A percentile compares a stretch with the other conserved stretches of the same genome.
These are phyloP conservation scores for Saksenaea vasiformis DNA, from an alignment of 371 early-diverging fungal genomes.

Conservation along the genomic window DNA sequence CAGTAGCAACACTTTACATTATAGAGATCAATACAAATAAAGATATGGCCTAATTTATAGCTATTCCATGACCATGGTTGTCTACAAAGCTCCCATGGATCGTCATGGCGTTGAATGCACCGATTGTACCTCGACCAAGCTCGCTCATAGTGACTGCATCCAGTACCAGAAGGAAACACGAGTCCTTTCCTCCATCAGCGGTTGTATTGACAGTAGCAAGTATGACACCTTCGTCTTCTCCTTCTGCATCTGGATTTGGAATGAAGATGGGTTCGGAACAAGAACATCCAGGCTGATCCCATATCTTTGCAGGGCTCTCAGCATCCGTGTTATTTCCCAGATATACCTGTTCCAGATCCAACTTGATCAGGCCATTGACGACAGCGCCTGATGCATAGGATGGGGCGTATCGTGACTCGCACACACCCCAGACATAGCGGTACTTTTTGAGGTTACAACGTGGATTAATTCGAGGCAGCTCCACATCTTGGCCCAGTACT, in stretches of 20 bases:
- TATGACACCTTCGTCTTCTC: slow-evolving; percentile 71
- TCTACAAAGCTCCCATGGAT: slow-evolving; percentile 52
- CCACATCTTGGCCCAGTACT: slow-evolving; percentile 52
- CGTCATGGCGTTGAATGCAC: slow-evolving; percentile 42
- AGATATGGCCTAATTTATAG: slow-evolving; percentile 34
- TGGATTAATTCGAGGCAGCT: slow-evolving; percentile 65
- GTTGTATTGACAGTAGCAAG: slow-evolving; percentile 54
- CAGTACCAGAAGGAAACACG: slow-evolving; percentile 61
- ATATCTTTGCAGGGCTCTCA: slow-evolving; percentile 31
- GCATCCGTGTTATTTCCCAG: slow-evolving; percentile 32
- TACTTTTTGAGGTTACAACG: slow-evolving; percentile 41
- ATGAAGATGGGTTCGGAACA: slow-evolving; percentile 76
- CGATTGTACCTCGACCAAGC: slow-evolving; percentile 55
- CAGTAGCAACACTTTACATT: slow-evolving; percentile 29
- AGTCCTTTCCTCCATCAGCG: slow-evolving; percentile 34
- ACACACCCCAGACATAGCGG: slow-evolving; percentile 63
- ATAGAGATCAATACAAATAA: background rate
- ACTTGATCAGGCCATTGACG: slow-evolving; percentile 58
- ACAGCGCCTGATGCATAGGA: slow-evolving; percentile 49
- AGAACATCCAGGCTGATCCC: slow-evolving; percentile 59
- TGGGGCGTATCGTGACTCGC: slow-evolving; percentile 44
- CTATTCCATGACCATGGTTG: slow-evolving; percentile 32
- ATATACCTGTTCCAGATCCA: slow-evolving; percentile 48
- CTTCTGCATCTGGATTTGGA: slow-evolving; percentile 44
- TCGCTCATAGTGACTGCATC: slow-evolving; percentile 63